Conservation (phyloP, 257 asterid species). For the Ehretia macrophylla region DNA sequence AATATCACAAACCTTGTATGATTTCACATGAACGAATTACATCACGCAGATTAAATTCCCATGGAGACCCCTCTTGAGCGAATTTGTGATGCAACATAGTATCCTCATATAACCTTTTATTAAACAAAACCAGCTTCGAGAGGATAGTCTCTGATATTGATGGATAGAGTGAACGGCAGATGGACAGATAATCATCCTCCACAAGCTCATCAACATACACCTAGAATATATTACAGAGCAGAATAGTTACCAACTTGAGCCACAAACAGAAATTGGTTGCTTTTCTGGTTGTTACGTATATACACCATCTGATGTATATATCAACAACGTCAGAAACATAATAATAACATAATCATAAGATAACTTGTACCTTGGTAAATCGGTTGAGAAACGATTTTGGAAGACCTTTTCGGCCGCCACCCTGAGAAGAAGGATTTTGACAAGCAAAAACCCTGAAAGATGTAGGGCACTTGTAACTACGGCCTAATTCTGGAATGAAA, state of each 20-base stretch:
- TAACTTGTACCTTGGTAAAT: conserved; percentile 71
- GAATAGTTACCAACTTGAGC: background rate
- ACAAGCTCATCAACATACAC: conserved; percentile 89
- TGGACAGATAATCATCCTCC: conserved; percentile 77
- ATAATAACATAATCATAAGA: background rate
- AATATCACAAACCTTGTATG: conserved; percentile 50
- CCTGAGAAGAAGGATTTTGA: conserved; percentile 93
- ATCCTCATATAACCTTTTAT: conserved; percentile 71
- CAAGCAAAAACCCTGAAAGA: conserved; percentile 95
- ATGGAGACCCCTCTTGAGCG: conserved; percentile 93
- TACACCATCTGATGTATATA: background rate
- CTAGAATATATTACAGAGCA: conserved; percentile 30
- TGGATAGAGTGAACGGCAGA: conserved; percentile 71
- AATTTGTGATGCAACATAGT: conserved; percentile 70
- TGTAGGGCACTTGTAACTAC: conserved; percentile 72
- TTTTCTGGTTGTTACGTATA: background rate
- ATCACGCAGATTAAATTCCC: conserved; percentile 98
- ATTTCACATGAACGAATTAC: conserved; percentile 91
- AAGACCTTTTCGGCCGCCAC: conserved; percentile 98
- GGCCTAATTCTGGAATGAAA: conserved; percentile 91
- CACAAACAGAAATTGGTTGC: background rate
- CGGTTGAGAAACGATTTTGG: conserved; percentile 96
- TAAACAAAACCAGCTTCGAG: conserved; percentile 56
- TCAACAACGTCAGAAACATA: no score
- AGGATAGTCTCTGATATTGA: conserved; percentile 51